phyloP scores from a whole-genome alignment of 345 rosid genomes.

The Eucalyptus sp. region DNA sequence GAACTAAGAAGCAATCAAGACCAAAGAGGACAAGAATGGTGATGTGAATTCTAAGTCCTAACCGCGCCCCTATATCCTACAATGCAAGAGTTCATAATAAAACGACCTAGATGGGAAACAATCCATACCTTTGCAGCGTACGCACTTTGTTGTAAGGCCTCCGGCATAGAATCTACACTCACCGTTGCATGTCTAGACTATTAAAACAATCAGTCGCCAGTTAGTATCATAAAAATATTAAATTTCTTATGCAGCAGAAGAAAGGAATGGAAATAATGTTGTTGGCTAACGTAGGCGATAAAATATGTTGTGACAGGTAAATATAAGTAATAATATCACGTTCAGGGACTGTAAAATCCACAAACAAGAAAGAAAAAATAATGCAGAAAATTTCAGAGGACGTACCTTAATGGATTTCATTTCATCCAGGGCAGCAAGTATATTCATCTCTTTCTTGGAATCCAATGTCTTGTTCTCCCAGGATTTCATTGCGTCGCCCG shows the following conservation, averaged over 20 bases:
- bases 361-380: not conserved
- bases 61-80: too few relatives aligned
- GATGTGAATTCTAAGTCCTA: not conserved
- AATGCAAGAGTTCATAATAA: not conserved
- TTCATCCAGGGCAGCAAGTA: constrained; percentile 83
- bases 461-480: constrained; percentile 71
- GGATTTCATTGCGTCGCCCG: constrained; percentile 25
- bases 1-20: not conserved
- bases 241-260: too few relatives aligned
- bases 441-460: constrained; percentile 89
- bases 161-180: constrained; percentile 81
- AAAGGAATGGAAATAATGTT: too few relatives aligned
- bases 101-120: not conserved
- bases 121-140: constrained; percentile 41
- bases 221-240: not conserved
- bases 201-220: not conserved
- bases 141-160: constrained; percentile 77
- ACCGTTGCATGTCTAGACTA: constrained; percentile 86
- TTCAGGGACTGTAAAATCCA: not conserved
- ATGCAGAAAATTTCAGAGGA: not conserved
- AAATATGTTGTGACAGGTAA: too few relatives aligned
- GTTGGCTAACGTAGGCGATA: too few relatives aligned
- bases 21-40: not conserved
- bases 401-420: constrained; percentile 73
- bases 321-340: not conserved